phyloP scores from a whole-genome alignment of 2,329 filamentous ascomycete genomes.

The Alternaria sp. region DNA sequence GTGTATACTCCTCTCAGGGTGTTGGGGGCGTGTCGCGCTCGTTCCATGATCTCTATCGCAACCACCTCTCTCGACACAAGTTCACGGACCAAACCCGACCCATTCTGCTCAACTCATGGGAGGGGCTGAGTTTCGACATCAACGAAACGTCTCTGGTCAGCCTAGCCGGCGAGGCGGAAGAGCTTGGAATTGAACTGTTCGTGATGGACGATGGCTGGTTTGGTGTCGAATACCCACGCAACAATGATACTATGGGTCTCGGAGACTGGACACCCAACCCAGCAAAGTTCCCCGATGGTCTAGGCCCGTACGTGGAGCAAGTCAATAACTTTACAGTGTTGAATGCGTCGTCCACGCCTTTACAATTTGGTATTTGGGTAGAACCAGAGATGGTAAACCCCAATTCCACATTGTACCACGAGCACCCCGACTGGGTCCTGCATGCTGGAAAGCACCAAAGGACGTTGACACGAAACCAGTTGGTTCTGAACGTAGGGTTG shows the following conservation, averaged over 20 bases:
- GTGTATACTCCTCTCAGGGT: conserved; percentile 65
- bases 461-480: conserved; percentile 63
- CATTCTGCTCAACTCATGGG: conserved; percentile 70
- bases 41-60: conserved; percentile 67
- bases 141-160: conserved; percentile 63
- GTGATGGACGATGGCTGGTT: conserved; percentile 75
- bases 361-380: conserved; percentile 71
- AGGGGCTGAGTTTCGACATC: conserved; percentile 66
- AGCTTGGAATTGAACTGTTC: conserved; percentile 67
- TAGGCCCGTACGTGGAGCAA: conserved; percentile 59
- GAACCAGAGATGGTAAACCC: conserved; percentile 73
- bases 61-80: conserved; percentile 66
- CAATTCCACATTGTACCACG: conserved; percentile 65
- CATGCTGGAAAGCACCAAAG: conserved; percentile 64
- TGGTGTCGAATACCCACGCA: conserved; percentile 65
- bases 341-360: conserved; percentile 53
- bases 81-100: conserved; percentile 61
- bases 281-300: conserved; percentile 64
- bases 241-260: conserved; percentile 64
- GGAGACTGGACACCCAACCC: conserved; percentile 70
- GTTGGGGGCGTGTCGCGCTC: conserved; percentile 68
- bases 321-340: conserved; percentile 58
- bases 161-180: conserved; percentile 63
- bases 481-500: conserved; percentile 67
- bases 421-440: conserved; percentile 70